phyloP scores from a whole-genome alignment of 2,329 filamentous ascomycete genomes.

The Emydomyces testavorans region DNA sequence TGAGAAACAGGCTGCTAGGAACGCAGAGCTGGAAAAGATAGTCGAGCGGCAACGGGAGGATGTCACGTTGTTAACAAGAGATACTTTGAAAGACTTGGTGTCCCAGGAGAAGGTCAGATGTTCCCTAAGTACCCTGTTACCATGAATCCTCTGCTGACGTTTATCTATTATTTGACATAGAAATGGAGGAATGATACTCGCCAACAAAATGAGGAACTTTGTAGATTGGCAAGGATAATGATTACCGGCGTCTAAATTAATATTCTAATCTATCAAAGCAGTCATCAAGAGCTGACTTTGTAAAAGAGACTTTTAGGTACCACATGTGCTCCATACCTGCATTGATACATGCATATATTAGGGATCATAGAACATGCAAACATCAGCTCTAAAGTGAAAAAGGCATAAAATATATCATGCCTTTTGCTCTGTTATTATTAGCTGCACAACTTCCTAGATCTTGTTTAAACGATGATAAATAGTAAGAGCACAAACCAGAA shows the following conservation, averaged over 20 bases:
- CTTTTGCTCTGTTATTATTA: too few relatives aligned
- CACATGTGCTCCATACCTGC: too few relatives aligned
- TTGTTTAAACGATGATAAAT: too few relatives aligned
- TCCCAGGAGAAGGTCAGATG: constrained; percentile 16
- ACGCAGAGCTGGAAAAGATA: not conserved
- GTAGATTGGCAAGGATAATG: constrained; percentile 17
- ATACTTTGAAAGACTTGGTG: constrained; percentile 13
- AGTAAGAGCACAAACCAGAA: too few relatives aligned
- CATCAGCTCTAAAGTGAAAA: too few relatives aligned
- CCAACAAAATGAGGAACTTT: constrained; percentile 17
- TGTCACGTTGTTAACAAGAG: constrained; percentile 8
- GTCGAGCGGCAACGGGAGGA: constrained; percentile 9
- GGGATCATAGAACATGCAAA: too few relatives aligned
- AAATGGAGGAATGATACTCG: constrained; percentile 15
- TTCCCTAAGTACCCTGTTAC: not conserved
- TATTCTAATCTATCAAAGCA: too few relatives aligned
- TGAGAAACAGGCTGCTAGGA: not conserved
- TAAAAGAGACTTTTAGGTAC: too few relatives aligned
- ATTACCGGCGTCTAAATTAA: constrained; percentile 9
- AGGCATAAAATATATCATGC: too few relatives aligned
- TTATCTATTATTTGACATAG: constrained; percentile 9
- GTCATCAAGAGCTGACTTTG: too few relatives aligned
- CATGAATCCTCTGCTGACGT: not conserved
- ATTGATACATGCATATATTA: too few relatives aligned
- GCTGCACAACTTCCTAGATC: too few relatives aligned